These are phyloP conservation scores for Microbotryum violaceum DNA, from an alignment of 1,284 basidiomycete species.

Conservation along the genomic window DNA sequence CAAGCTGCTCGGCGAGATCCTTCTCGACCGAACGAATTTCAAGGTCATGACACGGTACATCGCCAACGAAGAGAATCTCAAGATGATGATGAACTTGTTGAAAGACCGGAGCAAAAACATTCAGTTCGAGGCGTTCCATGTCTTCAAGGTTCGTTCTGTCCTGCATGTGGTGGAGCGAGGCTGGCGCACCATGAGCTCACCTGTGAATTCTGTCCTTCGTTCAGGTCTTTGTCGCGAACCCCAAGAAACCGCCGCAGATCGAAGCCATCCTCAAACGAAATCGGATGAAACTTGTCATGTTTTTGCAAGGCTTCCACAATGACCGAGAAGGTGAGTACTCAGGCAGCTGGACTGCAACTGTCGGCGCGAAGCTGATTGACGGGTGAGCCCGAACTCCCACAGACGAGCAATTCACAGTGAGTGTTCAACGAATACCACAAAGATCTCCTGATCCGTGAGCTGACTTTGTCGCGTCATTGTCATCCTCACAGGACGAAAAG, in stretches of 20 bases:
- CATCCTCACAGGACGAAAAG: slow-evolving; percentile 68
- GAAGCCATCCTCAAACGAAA: slow-evolving; percentile 85
- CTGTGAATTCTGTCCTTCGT: background rate
- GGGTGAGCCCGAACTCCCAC: slow-evolving; percentile 1
- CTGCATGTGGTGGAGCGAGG: background rate
- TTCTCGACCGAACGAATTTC: slow-evolving; percentile 95
- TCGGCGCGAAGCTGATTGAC: no score
- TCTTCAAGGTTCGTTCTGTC: slow-evolving; percentile 75
- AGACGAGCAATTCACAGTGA: slow-evolving; percentile 88
- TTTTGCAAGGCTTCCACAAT: slow-evolving; percentile 90
- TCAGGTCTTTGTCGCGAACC: slow-evolving; percentile 98
- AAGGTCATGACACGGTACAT: slow-evolving; percentile 99
- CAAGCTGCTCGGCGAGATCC: slow-evolving; percentile 94
- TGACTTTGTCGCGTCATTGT: background rate
- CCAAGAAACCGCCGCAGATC: slow-evolving; percentile 94
- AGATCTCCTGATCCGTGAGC: background rate
- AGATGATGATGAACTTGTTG: slow-evolving; percentile 99
- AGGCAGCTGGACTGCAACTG: background rate
- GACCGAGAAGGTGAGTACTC: slow-evolving; percentile 73
- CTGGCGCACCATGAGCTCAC: background rate
- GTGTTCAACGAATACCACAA: slow-evolving; percentile 32
- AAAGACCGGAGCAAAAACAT: slow-evolving; percentile 98
- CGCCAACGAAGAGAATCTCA: slow-evolving; percentile 71
- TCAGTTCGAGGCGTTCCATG: slow-evolving; percentile 98
- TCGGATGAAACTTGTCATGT: slow-evolving; percentile 83